Evolutionary conservation across 768 basidiomycete species (phyloP), one percentile per base, ranked within the genome.

Genomic region (Leucocoprinus leucothites): DNA sequence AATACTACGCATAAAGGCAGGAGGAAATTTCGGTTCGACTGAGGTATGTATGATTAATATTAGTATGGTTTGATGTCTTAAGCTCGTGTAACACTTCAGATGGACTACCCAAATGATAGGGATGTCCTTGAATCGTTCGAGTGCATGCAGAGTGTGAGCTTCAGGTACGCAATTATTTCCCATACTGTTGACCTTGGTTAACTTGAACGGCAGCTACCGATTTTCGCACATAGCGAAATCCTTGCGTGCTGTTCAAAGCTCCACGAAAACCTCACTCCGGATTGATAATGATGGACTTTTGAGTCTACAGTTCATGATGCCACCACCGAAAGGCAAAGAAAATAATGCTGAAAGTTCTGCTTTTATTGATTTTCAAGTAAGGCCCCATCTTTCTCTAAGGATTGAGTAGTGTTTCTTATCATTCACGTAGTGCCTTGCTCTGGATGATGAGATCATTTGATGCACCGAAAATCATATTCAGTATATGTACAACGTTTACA

Each of bases 71-170:
- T 18, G 31, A 25, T 38, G 13, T 24, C 31, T 45, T 7, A 50
- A 44, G 26, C 43, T 45, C 16, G 44, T 36, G 21, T 42, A 6
- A n/a, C 13, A n/a, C 28, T 51, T 26, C 62, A 95, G 93, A 91
- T 98, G 86, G 95, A 99, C 70, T 98, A 95, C 59, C 94, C 94
- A 2, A 94, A 91, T 62, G 94, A 96, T 64, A 79, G 81, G 46
- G 94, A 97, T 48, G 90, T 98, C 0, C 78, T 98, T 26, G 94
- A 97, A 69, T 82, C 85, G 0, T 94, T 97, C 62, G 91, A 96
- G 57, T 98, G 95, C 67, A 74, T 69, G 9, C 73, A 76, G 34
- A 71, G 73, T 6, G 78, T 94, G 28, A 77, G 74, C 34, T 91
- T 91, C 68, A 90, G 85, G 94, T 94, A 58, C 44, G 74, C 52